Evolutionary conservation across 495 filamentous ascomycete species (phyloP).

Genomic region (Aspergillus taichungensis): DNA sequence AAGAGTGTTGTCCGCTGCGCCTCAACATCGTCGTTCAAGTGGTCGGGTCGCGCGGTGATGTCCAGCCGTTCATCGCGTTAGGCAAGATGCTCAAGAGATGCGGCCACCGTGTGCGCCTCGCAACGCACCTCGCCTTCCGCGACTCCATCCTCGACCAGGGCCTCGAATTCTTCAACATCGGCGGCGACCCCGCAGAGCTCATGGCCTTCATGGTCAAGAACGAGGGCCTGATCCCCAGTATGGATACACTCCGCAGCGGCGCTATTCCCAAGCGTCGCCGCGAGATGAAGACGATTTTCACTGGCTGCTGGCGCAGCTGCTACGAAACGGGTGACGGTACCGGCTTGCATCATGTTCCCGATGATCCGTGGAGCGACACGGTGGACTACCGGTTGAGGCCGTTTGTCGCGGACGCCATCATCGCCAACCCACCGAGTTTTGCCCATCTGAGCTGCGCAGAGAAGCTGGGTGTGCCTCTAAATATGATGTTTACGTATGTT

Average conservation of each 20-base stretch:
- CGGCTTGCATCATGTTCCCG: conserved; percentile 29
- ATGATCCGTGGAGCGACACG: conserved; percentile 28
- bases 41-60: conserved; percentile 70
- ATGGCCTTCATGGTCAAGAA: conserved; percentile 90
- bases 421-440: conserved; percentile 78
- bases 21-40: conserved; percentile 76
- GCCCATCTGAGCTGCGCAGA: conserved; percentile 78
- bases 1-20: conserved; percentile 43
- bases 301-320: conserved; percentile 75
- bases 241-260: conserved; percentile 57
- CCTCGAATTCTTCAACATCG: conserved; percentile 72
- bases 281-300: conserved; percentile 60
- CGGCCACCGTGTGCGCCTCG: conserved; percentile 68
- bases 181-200: conserved; percentile 67
- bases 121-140: conserved; percentile 66
- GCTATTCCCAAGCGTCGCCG: conserved; percentile 57
- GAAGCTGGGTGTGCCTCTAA: conserved; percentile 65
- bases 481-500: conserved; percentile 72
- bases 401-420: conserved; percentile 75
- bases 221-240: conserved; percentile 65
- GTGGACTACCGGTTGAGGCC: conserved; percentile 34
- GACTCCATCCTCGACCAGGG: conserved; percentile 59
- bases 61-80: conserved; percentile 65
- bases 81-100: conserved; percentile 55
- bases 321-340: conserved; percentile 54